phyloP scores from a whole-genome alignment of 176 grass and related monocot species.

The Aegilops sharonensis region DNA sequence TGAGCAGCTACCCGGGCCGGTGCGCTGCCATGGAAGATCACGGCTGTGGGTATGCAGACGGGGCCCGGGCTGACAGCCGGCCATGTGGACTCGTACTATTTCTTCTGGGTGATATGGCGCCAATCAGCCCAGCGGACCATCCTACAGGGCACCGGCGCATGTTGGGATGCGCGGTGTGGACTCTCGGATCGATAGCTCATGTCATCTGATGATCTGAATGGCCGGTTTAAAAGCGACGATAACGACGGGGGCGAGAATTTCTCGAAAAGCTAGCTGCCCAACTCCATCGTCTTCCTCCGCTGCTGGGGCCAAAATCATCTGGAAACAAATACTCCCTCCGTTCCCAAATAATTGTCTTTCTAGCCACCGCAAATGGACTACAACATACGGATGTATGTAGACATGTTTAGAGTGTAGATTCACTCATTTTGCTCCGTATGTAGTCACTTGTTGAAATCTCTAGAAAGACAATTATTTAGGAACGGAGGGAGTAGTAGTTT shows the following conservation, averaged over 20 bases:
- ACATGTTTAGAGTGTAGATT: too few relatives aligned
- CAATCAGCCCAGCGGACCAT: conserved; percentile 9
- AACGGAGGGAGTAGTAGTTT: not conserved
- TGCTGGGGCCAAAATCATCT: not conserved
- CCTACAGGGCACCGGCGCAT: not conserved
- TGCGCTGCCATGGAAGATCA: too few relatives aligned
- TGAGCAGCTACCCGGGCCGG: too few relatives aligned
- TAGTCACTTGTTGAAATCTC: too few relatives aligned
- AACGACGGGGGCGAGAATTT: conserved; percentile 1
- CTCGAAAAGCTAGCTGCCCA: conserved; percentile 19
- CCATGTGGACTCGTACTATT: not conserved
- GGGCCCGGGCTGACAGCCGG: too few relatives aligned
- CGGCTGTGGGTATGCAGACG: too few relatives aligned
- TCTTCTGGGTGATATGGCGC: conserved; percentile 8
- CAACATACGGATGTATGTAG: too few relatives aligned
- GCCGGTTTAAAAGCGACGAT: conserved; percentile 4
- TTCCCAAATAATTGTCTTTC: too few relatives aligned
- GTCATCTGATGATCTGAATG: not conserved
- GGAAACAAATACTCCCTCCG: not conserved
- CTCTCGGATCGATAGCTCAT: too few relatives aligned
- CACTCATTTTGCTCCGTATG: too few relatives aligned
- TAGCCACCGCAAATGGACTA: too few relatives aligned
- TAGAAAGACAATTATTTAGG: too few relatives aligned
- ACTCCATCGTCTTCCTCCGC: not conserved
- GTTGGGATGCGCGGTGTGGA: conserved; percentile 17